Base-by-base conservation (phyloP, 352 stramenopile genomes). In the Sclerospora graminicola region DNA sequence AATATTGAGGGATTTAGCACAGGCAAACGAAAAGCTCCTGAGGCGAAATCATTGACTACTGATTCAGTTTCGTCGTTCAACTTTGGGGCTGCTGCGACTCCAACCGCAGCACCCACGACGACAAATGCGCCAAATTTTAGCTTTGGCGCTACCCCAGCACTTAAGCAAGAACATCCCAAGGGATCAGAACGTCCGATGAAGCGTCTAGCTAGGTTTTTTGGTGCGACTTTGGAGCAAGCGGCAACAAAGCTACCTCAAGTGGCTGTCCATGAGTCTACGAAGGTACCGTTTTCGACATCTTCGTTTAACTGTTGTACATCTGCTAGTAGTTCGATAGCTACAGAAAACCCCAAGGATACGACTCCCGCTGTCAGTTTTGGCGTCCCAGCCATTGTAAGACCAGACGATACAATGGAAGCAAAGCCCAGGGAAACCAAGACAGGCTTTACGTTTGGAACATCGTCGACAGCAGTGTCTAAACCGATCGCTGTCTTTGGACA, bases 391-490 rank as follows among this genome's bases (percentile, higher is more conserved):
- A 26, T 41, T 2, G 21, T 51, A 10, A 65, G 63, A 35, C 23
- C 60, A 29, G 38, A 16, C 8, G 40, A 51, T 35, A 11, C 50
- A 10, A 46, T 36, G n/a, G 54, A 57, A 21, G 14, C 24, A 5
- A 62, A 57, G 19, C 16, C 43, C 6, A 44, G 45, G 14, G 48
- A 64, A 21, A 30, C 34, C 11, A 66, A 52, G 41, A 54, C 63
- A 35, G 50, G 53, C 2, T 77, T 78, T 41, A 54, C 69, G 1
- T 81, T 82, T 16, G 67, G 64, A n/a, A n/a, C n/a, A 4, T 51
- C 62, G 14, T 49, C 60, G 8, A 21, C 38, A 14, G 27, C 35
- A n/a, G 41, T 36, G 9, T 30, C 42, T 10, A 66, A 65, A 29
- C 29, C 57, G 11, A 59, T 24, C 8, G 24, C 53, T 48, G 60